Conservation (phyloP, 1,284 basidiomycete species). For the Sporisorium scitamineum region DNA sequence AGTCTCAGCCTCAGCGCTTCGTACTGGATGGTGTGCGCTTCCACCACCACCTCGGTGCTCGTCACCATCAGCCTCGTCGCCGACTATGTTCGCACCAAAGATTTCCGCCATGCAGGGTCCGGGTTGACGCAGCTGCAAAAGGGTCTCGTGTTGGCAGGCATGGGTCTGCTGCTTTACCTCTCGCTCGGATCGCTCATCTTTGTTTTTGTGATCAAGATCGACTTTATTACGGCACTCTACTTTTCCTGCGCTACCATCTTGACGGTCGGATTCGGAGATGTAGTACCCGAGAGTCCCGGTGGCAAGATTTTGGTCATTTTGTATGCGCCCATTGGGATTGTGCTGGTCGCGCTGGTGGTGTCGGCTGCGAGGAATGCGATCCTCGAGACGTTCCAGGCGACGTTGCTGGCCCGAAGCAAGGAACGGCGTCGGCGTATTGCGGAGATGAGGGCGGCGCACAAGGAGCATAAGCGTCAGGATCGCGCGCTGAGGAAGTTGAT, state of each 20-base stretch:
- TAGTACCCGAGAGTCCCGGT: conserved; percentile 76
- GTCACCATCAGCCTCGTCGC: conserved; percentile 79
- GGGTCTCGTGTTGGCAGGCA: conserved; percentile 78
- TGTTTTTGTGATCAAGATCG: conserved; percentile 40
- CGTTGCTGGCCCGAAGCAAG: conserved; percentile 35
- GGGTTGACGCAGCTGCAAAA: conserved; percentile 84
- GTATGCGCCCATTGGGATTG: conserved; percentile 66
- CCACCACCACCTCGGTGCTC: conserved; percentile 77
- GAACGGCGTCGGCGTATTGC: conserved; percentile 29
- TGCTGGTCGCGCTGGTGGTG: conserved; percentile 74
- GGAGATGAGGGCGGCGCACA: conserved; percentile 22
- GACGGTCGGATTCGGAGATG: conserved; percentile 82
- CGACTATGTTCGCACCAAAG: conserved; percentile 74
- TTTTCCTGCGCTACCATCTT: conserved; percentile 76
- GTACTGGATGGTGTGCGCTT: conserved; percentile 84
- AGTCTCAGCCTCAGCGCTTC: conserved; percentile 73
- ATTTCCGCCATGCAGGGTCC: conserved; percentile 77
- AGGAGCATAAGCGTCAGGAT: conserved; percentile 35
- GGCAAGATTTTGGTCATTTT: conserved; percentile 59
- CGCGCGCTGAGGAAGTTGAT: conserved; percentile 21
- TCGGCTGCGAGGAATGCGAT: conserved; percentile 78
- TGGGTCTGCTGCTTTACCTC: conserved; percentile 75
- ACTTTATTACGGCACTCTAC: conserved; percentile 75
- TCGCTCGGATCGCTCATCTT: conserved; percentile 70
- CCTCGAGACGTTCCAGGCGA: conserved; percentile 73